These are phyloP conservation scores for Blumeriella jaapii DNA, from an alignment of 2,329 filamentous ascomycete genomes.

Conservation along the genomic window DNA sequence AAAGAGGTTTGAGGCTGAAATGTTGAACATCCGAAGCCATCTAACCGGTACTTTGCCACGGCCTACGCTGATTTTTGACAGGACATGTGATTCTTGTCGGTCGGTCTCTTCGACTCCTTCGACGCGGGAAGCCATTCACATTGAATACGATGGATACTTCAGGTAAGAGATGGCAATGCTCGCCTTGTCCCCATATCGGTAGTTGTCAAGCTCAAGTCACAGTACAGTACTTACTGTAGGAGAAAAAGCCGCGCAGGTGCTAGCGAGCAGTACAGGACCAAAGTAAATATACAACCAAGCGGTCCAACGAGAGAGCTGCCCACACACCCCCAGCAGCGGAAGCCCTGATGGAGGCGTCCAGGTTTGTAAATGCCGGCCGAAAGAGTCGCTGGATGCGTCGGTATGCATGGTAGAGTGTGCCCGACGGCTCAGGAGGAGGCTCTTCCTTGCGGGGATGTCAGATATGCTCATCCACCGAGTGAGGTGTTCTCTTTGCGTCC, in stretches of 20 bases:
- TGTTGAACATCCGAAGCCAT: no score
- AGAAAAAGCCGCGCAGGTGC: no score
- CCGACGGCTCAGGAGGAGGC: no score
- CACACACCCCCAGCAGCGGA: slow-evolving; percentile 10
- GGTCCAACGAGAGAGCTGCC: slow-evolving; percentile 6
- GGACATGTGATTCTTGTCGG: no score
- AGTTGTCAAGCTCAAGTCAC: neutral
- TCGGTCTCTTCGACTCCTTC: slow-evolving; percentile 9
- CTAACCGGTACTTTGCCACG: no score
- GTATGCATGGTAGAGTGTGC: neutral
- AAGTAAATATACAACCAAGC: slow-evolving; percentile 5
- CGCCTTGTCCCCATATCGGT: neutral
- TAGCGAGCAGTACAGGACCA: slow-evolving; percentile 2
- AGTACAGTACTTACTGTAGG: no score
- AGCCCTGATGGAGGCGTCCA: slow-evolving; percentile 11
- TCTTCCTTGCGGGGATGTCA: no score
- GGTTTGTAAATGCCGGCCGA: no score
- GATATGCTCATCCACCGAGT: no score
- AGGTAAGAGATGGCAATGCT: neutral
- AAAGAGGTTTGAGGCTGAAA: no score
- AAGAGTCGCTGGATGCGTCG: slow-evolving; percentile 7
- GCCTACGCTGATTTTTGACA: no score
- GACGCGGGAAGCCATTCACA: slow-evolving; percentile 3
- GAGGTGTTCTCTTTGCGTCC: no score
- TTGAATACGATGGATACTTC: neutral